Percentiles rank a stretch among this genome's conserved stretches.
These are phyloP conservation scores for Fusarium tanahbumbuense DNA, from an alignment of 2,329 filamentous ascomycete genomes.

Conservation along the genomic window DNA sequence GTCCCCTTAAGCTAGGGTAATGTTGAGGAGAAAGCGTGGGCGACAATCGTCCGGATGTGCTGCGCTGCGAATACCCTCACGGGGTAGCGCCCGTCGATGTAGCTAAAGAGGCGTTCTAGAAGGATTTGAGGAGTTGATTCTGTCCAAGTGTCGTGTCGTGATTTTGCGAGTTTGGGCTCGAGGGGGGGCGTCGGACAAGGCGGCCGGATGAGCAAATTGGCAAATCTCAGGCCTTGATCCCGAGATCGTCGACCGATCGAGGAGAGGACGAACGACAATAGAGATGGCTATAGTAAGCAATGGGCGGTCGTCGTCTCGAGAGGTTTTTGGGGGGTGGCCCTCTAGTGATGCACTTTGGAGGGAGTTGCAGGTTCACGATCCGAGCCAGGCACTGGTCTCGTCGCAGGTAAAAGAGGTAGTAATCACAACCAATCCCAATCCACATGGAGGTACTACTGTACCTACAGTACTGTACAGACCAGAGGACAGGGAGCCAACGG, in stretches of 20 bases:
- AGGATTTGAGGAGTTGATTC: slow-evolving; percentile 30
- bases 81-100: slow-evolving; percentile 29
- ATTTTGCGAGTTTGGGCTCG: slow-evolving; percentile 40
- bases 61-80: slow-evolving; percentile 30
- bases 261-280: slow-evolving; percentile 22
- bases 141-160: slow-evolving; percentile 38
- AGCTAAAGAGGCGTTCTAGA: slow-evolving; percentile 14
- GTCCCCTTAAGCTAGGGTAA: slow-evolving; percentile 38
- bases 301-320: slow-evolving; percentile 41
- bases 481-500: slow-evolving; percentile 34
- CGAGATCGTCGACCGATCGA: slow-evolving; percentile 33
- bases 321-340: slow-evolving; percentile 26
- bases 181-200: slow-evolving; percentile 33
- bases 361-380: slow-evolving; percentile 48
- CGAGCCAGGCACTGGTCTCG: slow-evolving; percentile 38
- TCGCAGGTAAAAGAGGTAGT: slow-evolving; percentile 37
- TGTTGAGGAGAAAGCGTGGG: slow-evolving; percentile 29
- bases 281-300: slow-evolving; percentile 28
- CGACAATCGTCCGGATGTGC: slow-evolving; percentile 21
- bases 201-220: slow-evolving; percentile 30
- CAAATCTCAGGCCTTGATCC: slow-evolving; percentile 33
- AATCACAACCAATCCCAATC: slow-evolving; percentile 26
- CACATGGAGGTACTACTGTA: slow-evolving; percentile 25
- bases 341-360: slow-evolving; percentile 39
- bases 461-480: slow-evolving; percentile 5